Base-by-base conservation (phyloP, 75 land plant genomes). In the Isoetes taiwanensis region DNA sequence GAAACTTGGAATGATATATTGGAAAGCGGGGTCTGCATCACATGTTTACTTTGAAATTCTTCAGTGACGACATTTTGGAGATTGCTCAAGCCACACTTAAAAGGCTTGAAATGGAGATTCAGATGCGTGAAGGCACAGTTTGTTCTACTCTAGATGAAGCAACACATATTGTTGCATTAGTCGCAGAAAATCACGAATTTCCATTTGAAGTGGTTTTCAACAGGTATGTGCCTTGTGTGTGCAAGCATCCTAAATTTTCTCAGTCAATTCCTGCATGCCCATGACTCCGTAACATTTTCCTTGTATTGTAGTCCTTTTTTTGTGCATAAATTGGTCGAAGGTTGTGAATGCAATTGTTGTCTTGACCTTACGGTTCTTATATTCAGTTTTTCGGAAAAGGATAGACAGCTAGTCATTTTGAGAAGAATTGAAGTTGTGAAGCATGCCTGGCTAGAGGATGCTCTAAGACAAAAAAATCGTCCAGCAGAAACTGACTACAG, bases 401-500 rank as follows among this genome's bases (percentile, higher is more conserved):
- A 80, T 32, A 76, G 70, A 42, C 66, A 46, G 53, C 28, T 74
- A 43, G 9, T 80, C 24, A 46, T 41, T 54, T 42, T 37, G 9
- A 70, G 72, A 28, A 61, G 50, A 41, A 31, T 86, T 63, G 76
- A 69, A 50, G 60, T 87, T 32, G 70, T 93, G 25, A 58, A 64
- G 16, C 74, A 77, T 54, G 41, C 67, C 27, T 93, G 98, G 98
- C 34, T 93, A 43, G 98, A 93, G 58, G 80, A 84, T 56, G 75
- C 79, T 33, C 43, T 81, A 55, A 38, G 43, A 19, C 30, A 55
- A 43, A 32, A 38, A 30, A 16, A 37, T 52, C 34, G 38, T 30
- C 65, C 26, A 11, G 37, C 58, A 11, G 65, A 63, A 28, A 21
- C 59, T n/a, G 26, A 54, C 24, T 63, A 38, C 29, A 37, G 54